Base-by-base conservation (phyloP, 2,329 filamentous ascomycete species). In the Colletotrichum sp. region DNA sequence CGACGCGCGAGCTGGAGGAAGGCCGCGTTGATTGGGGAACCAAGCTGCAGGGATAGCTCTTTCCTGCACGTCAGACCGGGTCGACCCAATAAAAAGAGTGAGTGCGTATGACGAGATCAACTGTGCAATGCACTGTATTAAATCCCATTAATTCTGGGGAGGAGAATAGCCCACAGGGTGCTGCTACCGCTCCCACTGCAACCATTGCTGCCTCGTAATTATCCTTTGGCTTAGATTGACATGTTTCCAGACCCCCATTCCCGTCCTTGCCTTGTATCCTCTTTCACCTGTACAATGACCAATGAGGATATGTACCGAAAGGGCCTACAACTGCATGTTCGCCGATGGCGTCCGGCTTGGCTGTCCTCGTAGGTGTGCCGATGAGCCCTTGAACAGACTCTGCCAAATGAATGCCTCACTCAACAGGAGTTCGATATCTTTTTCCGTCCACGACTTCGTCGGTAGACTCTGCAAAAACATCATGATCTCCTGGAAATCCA, bases 391-490 rank as follows among this genome's bases (percentile, higher is more conserved):
- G 86, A 98, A 99, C 60, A 99, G 88, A 82, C 95, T 98, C 87
- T 99, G 96, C 98, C 97, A 99, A 78, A 99, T 98, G 81, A 97
- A 99, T 5, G 97, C 97, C 86, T 99, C 97, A 82, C 96, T 98
- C 58, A 99, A 89, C 71, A 99, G 88, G 74, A 99, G 90, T 84
- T 99, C 97, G 80, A 99, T 98, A 82, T 99, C 97, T 87, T 99
- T 99, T 83, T 98, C 97, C 2, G 95, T 98, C 97, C 97, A 99
- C 71, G 94, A 91, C 80, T 94, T 94, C 8, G 98, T 99, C 5
- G 98, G 97, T 73, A 99, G 87, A 60, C 95, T 95, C 86, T 99
- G 97, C 71, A 99, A 87, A 83, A 99, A 99, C 96, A 99, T 99
- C 96, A 99, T 98, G 75, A 98, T 94, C 84, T 98, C 96, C 87